A percentile compares a stretch with the other conserved stretches of the same genome.
These are phyloP conservation scores for Thelonectria discophora DNA, from an alignment of 2,329 filamentous ascomycete genomes.

Conservation along the genomic window DNA sequence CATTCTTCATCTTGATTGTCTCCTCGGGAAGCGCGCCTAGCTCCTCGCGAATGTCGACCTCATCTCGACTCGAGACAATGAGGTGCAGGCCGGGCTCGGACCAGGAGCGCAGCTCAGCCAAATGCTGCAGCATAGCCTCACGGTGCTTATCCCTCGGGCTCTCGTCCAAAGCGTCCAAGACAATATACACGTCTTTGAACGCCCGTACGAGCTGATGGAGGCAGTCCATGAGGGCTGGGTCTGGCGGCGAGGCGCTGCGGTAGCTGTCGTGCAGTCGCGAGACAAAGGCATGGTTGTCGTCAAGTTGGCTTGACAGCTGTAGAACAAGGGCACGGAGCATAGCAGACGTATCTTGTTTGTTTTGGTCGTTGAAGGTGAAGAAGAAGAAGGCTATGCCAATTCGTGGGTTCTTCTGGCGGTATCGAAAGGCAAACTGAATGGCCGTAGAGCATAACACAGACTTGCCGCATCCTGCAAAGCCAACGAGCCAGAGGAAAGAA, in stretches of 20 bases:
- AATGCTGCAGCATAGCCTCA: too few relatives aligned
- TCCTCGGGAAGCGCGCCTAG: conserved; percentile 28
- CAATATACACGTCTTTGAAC: too few relatives aligned
- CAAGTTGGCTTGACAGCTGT: conserved; percentile 46
- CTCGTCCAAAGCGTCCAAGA: too few relatives aligned
- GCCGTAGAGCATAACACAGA: conserved; percentile 49
- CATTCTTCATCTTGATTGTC: conserved; percentile 17
- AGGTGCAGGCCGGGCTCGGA: conserved; percentile 38
- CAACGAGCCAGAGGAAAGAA: too few relatives aligned
- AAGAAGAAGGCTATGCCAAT: conserved; percentile 50
- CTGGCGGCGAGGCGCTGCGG: conserved; percentile 28
- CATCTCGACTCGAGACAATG: too few relatives aligned
- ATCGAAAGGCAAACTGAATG: conserved; percentile 42
- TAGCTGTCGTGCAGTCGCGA: conserved; percentile 30
- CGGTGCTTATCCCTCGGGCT: too few relatives aligned
- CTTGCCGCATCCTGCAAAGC: too few relatives aligned
- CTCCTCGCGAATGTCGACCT: conserved; percentile 42
- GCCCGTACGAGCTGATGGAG: too few relatives aligned
- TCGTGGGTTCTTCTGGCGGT: conserved; percentile 30
- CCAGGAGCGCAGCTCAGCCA: conserved; percentile 40
- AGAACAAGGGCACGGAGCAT: conserved; percentile 47
- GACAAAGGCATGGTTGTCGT: conserved; percentile 31
- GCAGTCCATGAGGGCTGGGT: too few relatives aligned
- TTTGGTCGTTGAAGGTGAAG: conserved; percentile 50
- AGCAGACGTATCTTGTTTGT: conserved; percentile 44